phyloP scores from a whole-genome alignment of 352 stramenopile species.

The Globisporangium orthogonon region DNA sequence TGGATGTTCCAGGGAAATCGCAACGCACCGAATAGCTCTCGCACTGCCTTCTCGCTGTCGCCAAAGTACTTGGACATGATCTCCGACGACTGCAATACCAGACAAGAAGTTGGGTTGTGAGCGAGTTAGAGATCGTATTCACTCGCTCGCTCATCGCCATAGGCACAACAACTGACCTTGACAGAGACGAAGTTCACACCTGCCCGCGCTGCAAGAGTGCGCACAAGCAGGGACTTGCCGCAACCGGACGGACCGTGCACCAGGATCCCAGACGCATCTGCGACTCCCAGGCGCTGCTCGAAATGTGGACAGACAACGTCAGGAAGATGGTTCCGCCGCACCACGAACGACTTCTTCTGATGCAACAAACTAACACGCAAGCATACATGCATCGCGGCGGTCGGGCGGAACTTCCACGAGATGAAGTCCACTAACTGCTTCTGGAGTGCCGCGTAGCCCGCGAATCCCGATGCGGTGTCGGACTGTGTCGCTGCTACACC shows the following conservation, averaged over 20 bases:
- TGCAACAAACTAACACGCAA: too few relatives aligned
- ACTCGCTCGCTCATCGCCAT: background rate
- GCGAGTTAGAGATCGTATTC: background rate
- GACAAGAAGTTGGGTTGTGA: background rate
- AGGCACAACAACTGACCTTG: slow-evolving; percentile 33
- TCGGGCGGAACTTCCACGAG: slow-evolving; percentile 58
- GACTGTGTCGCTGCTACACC: slow-evolving; percentile 11
- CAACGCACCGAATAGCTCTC: slow-evolving; percentile 65
- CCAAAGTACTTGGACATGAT: slow-evolving; percentile 86
- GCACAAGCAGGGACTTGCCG: slow-evolving; percentile 78
- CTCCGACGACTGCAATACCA: slow-evolving; percentile 51
- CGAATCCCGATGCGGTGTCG: slow-evolving; percentile 28
- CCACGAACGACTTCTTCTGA: background rate
- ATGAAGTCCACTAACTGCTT: slow-evolving; percentile 64
- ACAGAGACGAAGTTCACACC: slow-evolving; percentile 78
- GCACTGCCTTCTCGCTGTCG: slow-evolving; percentile 78
- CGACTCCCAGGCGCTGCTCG: slow-evolving; percentile 49
- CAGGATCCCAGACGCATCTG: slow-evolving; percentile 64
- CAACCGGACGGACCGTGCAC: slow-evolving; percentile 76
- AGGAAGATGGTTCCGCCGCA: background rate
- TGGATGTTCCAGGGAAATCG: background rate
- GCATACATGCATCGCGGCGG: slow-evolving; percentile 51
- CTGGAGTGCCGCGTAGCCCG: slow-evolving; percentile 51
- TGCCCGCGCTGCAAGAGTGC: slow-evolving; percentile 47
- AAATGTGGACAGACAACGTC: background rate